A percentile compares a stretch with the other conserved stretches of the same genome.
phyloP scores from a whole-genome alignment of 1,139 yeast genomes.

The Nematodospora anomalae region DNA sequence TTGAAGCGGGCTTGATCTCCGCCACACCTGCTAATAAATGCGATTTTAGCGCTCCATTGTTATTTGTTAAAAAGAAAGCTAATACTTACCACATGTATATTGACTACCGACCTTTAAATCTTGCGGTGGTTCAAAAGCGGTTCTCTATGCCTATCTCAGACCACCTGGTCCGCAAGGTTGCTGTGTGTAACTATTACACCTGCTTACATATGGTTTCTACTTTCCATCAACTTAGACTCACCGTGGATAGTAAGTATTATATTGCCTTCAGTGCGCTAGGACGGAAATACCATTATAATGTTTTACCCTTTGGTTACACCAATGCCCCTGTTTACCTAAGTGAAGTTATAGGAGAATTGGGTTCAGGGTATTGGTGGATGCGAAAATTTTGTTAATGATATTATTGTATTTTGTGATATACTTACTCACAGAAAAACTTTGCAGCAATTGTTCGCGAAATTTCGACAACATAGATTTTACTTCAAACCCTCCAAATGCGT shows the following conservation, averaged over 20 bases:
- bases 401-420: slow-evolving; percentile 1
- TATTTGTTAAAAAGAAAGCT: neutral
- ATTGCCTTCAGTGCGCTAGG: slow-evolving; percentile 5
- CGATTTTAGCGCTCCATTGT: neutral
- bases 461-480: neutral
- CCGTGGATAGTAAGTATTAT: neutral
- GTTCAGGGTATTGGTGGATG: slow-evolving; percentile 5
- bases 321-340: slow-evolving; percentile 4
- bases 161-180: no score
- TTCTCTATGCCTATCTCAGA: neutral
- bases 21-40: neutral
- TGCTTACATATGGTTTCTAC: slow-evolving; percentile 1
- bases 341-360: no score
- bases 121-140: neutral
- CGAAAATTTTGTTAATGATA: slow-evolving; percentile 1
- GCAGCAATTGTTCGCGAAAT: neutral
- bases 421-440: neutral
- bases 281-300: slow-evolving; percentile 1
- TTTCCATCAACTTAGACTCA: slow-evolving; percentile 3
- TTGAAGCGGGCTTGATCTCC: neutral
- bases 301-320: slow-evolving; percentile 4
- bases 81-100: neutral
- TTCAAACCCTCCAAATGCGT: slow-evolving; percentile 1
- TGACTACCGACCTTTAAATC: neutral
- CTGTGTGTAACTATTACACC: slow-evolving; percentile 4